phyloP scores from a whole-genome alignment of 2,329 filamentous ascomycete genomes.

The Ceratocystis huliohia region DNA sequence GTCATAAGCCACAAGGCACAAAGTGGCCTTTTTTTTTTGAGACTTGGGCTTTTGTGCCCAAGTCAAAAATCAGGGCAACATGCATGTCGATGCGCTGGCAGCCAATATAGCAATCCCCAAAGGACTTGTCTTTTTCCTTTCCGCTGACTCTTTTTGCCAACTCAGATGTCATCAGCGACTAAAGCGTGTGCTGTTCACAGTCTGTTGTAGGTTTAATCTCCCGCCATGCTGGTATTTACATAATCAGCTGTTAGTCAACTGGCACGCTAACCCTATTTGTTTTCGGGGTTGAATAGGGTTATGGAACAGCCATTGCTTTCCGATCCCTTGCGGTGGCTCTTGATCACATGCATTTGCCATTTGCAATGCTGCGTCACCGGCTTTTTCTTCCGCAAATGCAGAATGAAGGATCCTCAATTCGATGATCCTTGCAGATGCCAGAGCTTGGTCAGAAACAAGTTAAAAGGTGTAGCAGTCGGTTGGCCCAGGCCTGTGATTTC shows the following conservation, averaged over 20 bases:
- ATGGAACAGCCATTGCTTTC: neutral
- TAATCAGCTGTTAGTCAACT: neutral
- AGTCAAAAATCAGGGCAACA: neutral
- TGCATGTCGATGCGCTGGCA: conserved; percentile 6
- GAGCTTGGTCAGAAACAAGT: neutral
- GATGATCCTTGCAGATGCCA: neutral
- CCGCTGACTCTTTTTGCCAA: neutral
- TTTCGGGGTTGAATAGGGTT: neutral
- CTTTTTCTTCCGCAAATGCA: neutral
- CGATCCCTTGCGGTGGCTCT: neutral
- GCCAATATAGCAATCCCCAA: neutral
- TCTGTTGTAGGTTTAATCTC: neutral
- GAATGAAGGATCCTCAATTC: neutral
- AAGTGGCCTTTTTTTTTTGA: neutral
- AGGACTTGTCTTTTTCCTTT: neutral
- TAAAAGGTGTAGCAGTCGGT: too few species aligned
- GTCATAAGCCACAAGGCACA: neutral
- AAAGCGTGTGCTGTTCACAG: neutral
- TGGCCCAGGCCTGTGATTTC: neutral
- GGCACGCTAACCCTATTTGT: neutral
- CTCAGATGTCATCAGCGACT: neutral
- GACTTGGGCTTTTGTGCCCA: neutral
- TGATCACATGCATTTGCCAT: neutral
- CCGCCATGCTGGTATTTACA: neutral
- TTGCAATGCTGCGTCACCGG: neutral